Base-by-base conservation (phyloP, 768 basidiomycete genomes). In the Tricholomella constricta region DNA sequence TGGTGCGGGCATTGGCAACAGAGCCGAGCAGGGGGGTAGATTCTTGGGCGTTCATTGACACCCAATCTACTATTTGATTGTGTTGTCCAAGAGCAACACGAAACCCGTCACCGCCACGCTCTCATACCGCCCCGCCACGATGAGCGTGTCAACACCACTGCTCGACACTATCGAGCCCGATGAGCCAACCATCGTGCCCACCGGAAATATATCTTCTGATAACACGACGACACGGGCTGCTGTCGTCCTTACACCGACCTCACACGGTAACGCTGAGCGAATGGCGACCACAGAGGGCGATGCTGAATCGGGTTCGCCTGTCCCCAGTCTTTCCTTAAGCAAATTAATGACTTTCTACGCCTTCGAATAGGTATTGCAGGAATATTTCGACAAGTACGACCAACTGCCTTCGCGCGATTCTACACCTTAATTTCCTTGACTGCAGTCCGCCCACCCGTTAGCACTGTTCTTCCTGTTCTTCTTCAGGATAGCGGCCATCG, bases 81-180 rank as follows among this genome's bases (percentile, higher is more conserved):
- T 54, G 43, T 49, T 57, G 35, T 43, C 22, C 45, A 35, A 45
- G 17, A 3, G 12, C 35, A 31, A 40, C 10, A 26, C 41, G 2
- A 47, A 31, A 47, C 38, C 17, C 19, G n/a, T 12, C 14, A 31
- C 23, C 23, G 19, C 50, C 31, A 45, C 17, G 42, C 31, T 29
- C 31, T 27, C 43, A 41, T n/a, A n/a, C n/a, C n/a, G n/a, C n/a
- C n/a, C n/a, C 22, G 27, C 58, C 41, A 59, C 61, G 41, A 67
- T 71, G 86, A 83, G 79, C 70, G 75, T 73, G 47, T 72, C 78
- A 25, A 78, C 84, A 26, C 88, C 89, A 19, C 73, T 92, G 45
- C 75, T 92, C 41, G 79, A 87, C 53, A 90, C 89, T 29, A 96
- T 96, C 51, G 94, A 95, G 67, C 84, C 94, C 26, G 94, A 96